These are phyloP conservation scores for Aspergillaceae sp. DNA, from an alignment of 2,329 filamentous ascomycete species.

Conservation along the genomic window DNA sequence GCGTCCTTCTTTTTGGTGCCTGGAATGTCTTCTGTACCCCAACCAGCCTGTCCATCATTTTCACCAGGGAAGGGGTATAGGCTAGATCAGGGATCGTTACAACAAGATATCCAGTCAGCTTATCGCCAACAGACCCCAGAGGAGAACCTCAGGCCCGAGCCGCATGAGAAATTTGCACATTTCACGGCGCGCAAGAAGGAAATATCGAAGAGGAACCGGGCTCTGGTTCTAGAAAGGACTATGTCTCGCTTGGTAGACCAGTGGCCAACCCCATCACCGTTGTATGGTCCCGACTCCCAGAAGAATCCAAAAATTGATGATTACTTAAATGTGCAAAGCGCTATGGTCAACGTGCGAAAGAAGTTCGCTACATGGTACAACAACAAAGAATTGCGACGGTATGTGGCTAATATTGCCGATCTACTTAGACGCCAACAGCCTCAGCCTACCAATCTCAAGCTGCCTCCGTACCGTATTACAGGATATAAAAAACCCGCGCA, in stretches of 20 bases:
- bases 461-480: background rate
- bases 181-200: background rate
- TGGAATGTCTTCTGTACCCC: constrained; percentile 3
- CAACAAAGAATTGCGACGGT: constrained; percentile 16
- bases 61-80: constrained; percentile 3
- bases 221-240: constrained; percentile 1
- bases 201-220: constrained; percentile 1
- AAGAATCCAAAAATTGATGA: constrained; percentile 7
- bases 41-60: constrained; percentile 5
- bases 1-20: constrained; percentile 10
- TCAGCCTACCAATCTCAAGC: background rate
- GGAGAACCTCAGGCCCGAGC: no score
- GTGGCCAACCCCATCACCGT: constrained; percentile 7
- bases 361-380: constrained; percentile 18
- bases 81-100: background rate
- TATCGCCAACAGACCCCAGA: no score
- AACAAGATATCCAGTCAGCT: constrained; percentile 1
- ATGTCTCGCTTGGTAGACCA: constrained; percentile 5
- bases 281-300: constrained; percentile 6
- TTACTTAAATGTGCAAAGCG: constrained; percentile 9
- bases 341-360: constrained; percentile 5
- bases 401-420: constrained; percentile 11
- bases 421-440: constrained; percentile 3
- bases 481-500: background rate
- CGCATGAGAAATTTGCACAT: no score